Conservation (phyloP, 2,329 filamentous ascomycete genomes). For the Trichophaea hybrida region DNA sequence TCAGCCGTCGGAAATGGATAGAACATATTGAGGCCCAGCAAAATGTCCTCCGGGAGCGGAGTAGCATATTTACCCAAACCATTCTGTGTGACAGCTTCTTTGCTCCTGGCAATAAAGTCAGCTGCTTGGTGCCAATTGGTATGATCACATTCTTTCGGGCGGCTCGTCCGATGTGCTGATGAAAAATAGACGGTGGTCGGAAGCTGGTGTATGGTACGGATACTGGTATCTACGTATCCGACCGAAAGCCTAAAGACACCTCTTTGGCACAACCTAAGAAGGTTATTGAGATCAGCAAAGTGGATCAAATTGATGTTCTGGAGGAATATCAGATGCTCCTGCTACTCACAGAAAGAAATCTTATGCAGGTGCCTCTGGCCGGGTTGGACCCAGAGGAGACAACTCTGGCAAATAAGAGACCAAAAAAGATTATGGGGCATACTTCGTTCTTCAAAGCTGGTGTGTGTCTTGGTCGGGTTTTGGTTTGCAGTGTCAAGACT, state of each 20-base stretch:
- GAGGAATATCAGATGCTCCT: slow-evolving; percentile 89
- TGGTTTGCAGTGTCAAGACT: slow-evolving; percentile 94
- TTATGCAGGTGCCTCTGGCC: slow-evolving; percentile 76
- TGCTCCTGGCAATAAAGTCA: slow-evolving; percentile 74
- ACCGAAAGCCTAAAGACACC: slow-evolving; percentile 74
- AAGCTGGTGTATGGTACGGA: slow-evolving; percentile 94
- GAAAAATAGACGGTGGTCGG: slow-evolving; percentile 62
- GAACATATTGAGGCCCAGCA: slow-evolving; percentile 89
- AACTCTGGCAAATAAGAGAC: slow-evolving; percentile 60
- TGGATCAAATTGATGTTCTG: slow-evolving; percentile 89
- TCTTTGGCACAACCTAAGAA: slow-evolving; percentile 53
- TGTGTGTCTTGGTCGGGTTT: slow-evolving; percentile 81
- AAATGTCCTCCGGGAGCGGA: slow-evolving; percentile 62
- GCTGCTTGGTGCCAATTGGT: slow-evolving; percentile 87
- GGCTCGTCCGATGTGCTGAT: slow-evolving; percentile 9
- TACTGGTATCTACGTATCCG: slow-evolving; percentile 79
- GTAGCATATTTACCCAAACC: slow-evolving; percentile 55
- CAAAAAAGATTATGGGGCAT: slow-evolving; percentile 92
- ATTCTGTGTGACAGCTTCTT: slow-evolving; percentile 77
- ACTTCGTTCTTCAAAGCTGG: slow-evolving; percentile 98
- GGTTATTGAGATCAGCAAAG: slow-evolving; percentile 70
- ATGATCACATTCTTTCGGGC: slow-evolving; percentile 30
- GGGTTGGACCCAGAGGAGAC: slow-evolving; percentile 71
- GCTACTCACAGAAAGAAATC: slow-evolving; percentile 81
- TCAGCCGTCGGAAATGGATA: slow-evolving; percentile 88